These are phyloP conservation scores for Corchorus olitorius DNA, from an alignment of 345 rosid species.

Conservation along the genomic window DNA sequence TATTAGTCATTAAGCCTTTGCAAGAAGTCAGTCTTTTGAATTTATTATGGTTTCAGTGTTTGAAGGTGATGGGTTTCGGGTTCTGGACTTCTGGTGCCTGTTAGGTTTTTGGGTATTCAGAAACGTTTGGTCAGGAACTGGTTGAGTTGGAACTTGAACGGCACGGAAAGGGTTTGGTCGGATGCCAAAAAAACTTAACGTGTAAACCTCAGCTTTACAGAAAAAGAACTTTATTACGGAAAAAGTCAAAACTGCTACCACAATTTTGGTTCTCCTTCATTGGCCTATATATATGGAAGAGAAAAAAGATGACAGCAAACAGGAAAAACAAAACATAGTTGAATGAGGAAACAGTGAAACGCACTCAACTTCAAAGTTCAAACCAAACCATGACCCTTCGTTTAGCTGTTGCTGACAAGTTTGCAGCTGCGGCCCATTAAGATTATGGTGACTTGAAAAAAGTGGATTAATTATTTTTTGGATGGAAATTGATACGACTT, in stretches of 20 bases:
- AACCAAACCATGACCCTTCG: background rate
- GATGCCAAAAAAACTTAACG: background rate
- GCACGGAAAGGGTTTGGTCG: background rate
- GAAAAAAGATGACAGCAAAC: background rate
- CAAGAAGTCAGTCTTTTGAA: background rate
- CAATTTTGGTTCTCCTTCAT: background rate
- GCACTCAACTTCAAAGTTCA: background rate
- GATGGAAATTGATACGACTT: no score
- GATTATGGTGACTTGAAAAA: no score
- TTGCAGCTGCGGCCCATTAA: background rate
- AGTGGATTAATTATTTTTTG: no score
- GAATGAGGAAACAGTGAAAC: background rate
- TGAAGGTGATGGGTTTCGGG: background rate
- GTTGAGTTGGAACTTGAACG: background rate
- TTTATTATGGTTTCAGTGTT: background rate
- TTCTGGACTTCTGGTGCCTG: background rate
- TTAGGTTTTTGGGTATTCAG: background rate
- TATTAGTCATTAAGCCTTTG: background rate
- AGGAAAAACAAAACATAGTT: background rate
- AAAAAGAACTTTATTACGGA: background rate
- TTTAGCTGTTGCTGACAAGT: background rate
- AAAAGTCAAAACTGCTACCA: background rate
- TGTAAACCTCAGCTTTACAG: background rate
- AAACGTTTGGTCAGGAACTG: background rate
- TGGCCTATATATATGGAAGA: background rate